Conservation (phyloP, 176 grass and related monocot genomes). For the Dactylis glomerata region DNA sequence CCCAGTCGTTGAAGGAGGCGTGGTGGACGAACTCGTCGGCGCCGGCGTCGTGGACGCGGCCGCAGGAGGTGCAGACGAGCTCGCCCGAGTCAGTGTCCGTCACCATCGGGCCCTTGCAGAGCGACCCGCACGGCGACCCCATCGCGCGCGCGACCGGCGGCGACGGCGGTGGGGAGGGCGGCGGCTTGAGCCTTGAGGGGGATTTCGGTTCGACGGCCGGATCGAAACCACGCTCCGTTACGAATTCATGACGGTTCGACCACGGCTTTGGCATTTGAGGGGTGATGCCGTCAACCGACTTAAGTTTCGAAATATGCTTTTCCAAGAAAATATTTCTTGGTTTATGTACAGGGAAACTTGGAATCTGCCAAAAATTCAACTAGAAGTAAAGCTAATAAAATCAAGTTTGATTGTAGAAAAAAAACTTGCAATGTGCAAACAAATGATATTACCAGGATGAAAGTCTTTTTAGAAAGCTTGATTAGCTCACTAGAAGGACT, state of each 20-base stretch:
- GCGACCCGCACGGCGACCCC: slow-evolving; percentile 24
- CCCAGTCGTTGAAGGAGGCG: slow-evolving; percentile 21
- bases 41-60: slow-evolving; percentile 20
- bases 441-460: too few species aligned
- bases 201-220: background rate
- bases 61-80: slow-evolving; percentile 39
- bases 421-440: too few species aligned
- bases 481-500: too few species aligned
- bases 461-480: too few species aligned
- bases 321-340: background rate
- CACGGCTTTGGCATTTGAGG: background rate
- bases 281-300: slow-evolving; percentile 1
- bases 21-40: slow-evolving; percentile 26
- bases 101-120: slow-evolving; percentile 7
- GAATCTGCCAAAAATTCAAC: background rate
- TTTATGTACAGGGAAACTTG: background rate
- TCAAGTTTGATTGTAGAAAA: too few species aligned
- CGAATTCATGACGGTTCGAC: background rate
- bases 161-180: background rate
- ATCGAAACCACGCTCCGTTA: background rate
- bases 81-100: slow-evolving; percentile 34
- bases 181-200: background rate
- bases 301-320: background rate
- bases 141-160: slow-evolving; percentile 5
- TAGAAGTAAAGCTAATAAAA: too few species aligned